Base-by-base conservation (phyloP, 805 yeast species). In the Saturnispora silvae region DNA sequence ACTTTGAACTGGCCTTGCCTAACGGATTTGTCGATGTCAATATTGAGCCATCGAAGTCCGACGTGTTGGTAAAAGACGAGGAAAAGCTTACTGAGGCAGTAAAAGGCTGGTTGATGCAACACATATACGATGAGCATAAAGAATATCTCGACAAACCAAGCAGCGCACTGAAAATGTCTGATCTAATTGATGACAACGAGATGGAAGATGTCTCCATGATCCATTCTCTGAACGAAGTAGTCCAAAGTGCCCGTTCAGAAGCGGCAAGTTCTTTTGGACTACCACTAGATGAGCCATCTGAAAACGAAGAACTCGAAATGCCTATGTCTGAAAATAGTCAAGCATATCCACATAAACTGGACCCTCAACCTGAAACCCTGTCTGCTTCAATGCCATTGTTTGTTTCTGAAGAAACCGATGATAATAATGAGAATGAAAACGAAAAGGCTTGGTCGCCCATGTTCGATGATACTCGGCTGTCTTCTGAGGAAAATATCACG, bases 1-100 rank as follows among this genome's bases (percentile, higher is more conserved):
- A 40, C 35, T n/a, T 64, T 1, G 41, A 51, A 17, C n/a, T 65
- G 1, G 20, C n/a, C 1, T 38, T 56, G n/a, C 52, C 45, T 3
- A 20, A 38, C 1, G 32, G 33, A 6, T 36, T 33, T 20, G 38
- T 56, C 3, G 72, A 67, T 52, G 46, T 65, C 1, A 67, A 65
- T 40, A 56, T 67, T 20, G 72, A 67, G 40, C 71, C 72, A 3
- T 61, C 56, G 35, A 67, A 67, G 38, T 57, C 60, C 25, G 69
- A 66, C 46, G 50, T 65, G 4, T 25, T 67, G 39, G 36, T 67
- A 0, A 41, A 40, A 11, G 45, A 50, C 17, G 46, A 51, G 15
- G 51, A 47, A 1, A 13, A 11, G 0, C 16, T 61, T 5, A 20
- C 61, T 3, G 38, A 27, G 1, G 26, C 40, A 3, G 31, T 59